Conservation (phyloP, 306 rosid species). For the Begonia fuchsioides region DNA sequence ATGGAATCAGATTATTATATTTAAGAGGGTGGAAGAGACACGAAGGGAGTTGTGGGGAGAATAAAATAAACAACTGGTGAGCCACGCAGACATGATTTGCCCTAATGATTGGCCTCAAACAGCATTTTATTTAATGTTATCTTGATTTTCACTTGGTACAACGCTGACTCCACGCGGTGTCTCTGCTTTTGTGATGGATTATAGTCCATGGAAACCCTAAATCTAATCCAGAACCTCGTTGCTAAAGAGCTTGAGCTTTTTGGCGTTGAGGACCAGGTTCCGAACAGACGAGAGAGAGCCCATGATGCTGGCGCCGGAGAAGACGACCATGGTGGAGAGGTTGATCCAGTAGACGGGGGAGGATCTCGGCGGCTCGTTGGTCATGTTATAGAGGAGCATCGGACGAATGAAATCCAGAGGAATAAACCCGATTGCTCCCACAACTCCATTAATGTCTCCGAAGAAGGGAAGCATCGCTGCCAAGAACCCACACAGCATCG, state of each 20-base stretch:
- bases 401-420: conserved; percentile 91
- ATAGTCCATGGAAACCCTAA: no score
- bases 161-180: no score
- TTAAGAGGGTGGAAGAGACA: no score
- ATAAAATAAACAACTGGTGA: no score
- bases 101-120: no score
- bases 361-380: conserved; percentile 54
- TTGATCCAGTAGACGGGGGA: conserved; percentile 63
- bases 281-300: conserved; percentile 75
- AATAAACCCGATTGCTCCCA: conserved; percentile 87
- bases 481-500: conserved; percentile 55
- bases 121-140: no score
- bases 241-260: conserved; percentile 62
- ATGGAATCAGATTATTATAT: no score
- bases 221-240: conserved; percentile 40
- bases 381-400: conserved; percentile 80
- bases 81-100: neutral
- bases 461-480: conserved; percentile 97
- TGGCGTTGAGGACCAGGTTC: conserved; percentile 70
- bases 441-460: conserved; percentile 74
- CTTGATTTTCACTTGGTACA: neutral
- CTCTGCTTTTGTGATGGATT: no score
- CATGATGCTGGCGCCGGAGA: conserved; percentile 61
- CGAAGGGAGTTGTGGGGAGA: neutral
- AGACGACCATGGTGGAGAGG: conserved; percentile 50